Evolutionary conservation across 192 early-diverging fungal species (phyloP), one percentile per base, ranked within the genome.

Genomic region (Podila verticillata): DNA sequence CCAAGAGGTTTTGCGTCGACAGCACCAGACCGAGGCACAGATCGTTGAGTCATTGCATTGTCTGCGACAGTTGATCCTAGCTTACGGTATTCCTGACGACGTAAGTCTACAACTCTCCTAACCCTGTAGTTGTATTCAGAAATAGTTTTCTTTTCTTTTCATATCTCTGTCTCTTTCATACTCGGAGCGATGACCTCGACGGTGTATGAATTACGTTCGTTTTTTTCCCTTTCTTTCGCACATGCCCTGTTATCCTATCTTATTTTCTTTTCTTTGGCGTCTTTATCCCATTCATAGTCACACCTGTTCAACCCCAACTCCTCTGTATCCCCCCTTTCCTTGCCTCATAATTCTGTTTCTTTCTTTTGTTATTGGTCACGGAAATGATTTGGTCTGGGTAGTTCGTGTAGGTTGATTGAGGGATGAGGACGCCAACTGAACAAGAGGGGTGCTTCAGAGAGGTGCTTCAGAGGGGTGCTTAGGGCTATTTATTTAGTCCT

Each of bases 61-160:
- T 31, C 67, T 94, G 48, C 70, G 92, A 56, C 56, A 68, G 70
- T 66, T 92, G 61, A 83, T 94, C 54, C 72, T 92, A 6, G 73
- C 81, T 32, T 84, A 91, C 47, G 91, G 92, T 51, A 81, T 94
- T 22, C 92, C 91, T 24, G 74, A 84, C 5, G 75, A 87, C 71
- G 73, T 79, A 8, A 63, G 35, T 61, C 15, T 20, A 24, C 28
- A 48, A 30, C 54, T 44, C 20, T 47, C 15, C 19, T 4, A 6
- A 19, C 32, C 20, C n/a, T 66, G 67, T 59, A 12, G 29, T 63
- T 60, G 29, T 44, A 57, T 73, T 54, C 26, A 35, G 44, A 62
- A 44, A 44, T 44, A 44, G 39, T 12, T 28, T 49, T 44, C 10
- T 39, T 59, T 60, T 35, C 7, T 34, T 61, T 35, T 62, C 32